phyloP scores from a whole-genome alignment of 345 rosid genomes.

The Passiflora organensis region DNA sequence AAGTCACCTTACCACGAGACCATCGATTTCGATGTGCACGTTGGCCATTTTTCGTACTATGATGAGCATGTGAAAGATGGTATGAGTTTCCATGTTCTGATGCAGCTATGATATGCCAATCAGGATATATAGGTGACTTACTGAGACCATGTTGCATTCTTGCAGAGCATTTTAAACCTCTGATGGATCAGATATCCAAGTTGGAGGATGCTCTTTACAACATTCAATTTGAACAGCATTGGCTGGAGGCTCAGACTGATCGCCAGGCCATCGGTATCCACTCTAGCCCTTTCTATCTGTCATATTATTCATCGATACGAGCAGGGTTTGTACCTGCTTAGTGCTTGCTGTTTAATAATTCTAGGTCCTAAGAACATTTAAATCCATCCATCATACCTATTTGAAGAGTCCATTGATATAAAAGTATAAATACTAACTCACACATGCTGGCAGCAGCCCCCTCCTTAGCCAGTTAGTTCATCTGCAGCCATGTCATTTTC shows the following conservation, averaged over 20 bases:
- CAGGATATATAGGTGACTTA: slow-evolving; percentile 1
- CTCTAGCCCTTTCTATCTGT: neutral
- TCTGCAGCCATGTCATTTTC: too few relatives aligned
- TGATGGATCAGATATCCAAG: slow-evolving; percentile 54
- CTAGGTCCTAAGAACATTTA: too few relatives aligned
- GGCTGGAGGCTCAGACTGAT: slow-evolving; percentile 78
- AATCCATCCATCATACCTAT: too few relatives aligned
- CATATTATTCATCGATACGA: neutral
- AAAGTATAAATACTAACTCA: too few relatives aligned
- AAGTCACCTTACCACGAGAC: slow-evolving; percentile 72
- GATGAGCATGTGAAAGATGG: slow-evolving; percentile 79
- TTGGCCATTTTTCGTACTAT: slow-evolving; percentile 51
- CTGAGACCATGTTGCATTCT: neutral
- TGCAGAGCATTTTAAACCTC: slow-evolving; percentile 66
- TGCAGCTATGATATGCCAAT: neutral
- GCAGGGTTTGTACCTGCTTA: too few relatives aligned
- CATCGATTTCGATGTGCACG: slow-evolving; percentile 62
- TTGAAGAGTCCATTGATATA: too few relatives aligned
- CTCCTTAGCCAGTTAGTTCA: too few relatives aligned
- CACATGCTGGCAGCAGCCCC: too few relatives aligned
- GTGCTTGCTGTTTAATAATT: too few relatives aligned
- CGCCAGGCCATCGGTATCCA: slow-evolving; percentile 59
- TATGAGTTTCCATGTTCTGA: slow-evolving; percentile 12
- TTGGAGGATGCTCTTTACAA: slow-evolving; percentile 67
- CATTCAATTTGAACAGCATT: slow-evolving; percentile 71